Evolutionary conservation across 169 alveolate genomes (phyloP).

Genomic region (Plasmodium fragile): DNA sequence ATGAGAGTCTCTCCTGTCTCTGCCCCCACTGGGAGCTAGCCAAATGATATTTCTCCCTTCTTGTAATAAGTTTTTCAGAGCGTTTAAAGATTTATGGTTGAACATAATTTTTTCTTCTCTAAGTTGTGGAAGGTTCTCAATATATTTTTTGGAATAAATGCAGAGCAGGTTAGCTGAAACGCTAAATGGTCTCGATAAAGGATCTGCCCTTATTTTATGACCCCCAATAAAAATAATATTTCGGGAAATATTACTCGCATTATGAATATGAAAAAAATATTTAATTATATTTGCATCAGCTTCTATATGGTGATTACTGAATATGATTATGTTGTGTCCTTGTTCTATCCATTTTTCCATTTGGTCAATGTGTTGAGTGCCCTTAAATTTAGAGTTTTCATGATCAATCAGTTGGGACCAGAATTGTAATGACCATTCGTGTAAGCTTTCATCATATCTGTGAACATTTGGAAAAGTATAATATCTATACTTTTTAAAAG

Average conservation of each 20-base stretch:
- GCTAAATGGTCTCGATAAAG: conserved; percentile 71
- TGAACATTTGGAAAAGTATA: conserved; percentile 69
- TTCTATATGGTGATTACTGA: conserved; percentile 78
- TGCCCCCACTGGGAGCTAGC: conserved; percentile 76
- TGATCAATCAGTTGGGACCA: conserved; percentile 66
- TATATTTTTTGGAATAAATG: conserved; percentile 72
- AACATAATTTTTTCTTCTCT: conserved; percentile 71
- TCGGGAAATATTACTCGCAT: conserved; percentile 48
- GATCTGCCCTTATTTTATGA: conserved; percentile 75
- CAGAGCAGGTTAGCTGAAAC: conserved; percentile 67
- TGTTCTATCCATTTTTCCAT: conserved; percentile 58
- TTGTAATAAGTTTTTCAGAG: conserved; percentile 48
- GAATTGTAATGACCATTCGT: conserved; percentile 73
- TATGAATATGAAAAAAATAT: conserved; percentile 43
- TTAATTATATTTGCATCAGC: conserved; percentile 77
- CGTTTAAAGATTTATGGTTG: conserved; percentile 64
- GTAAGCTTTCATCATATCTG: conserved; percentile 53
- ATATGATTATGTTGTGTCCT: conserved; percentile 59
- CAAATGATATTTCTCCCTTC: conserved; percentile 71
- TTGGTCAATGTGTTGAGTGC: conserved; percentile 41
- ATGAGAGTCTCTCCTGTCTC: conserved; percentile 63
- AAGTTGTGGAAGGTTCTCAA: conserved; percentile 71
- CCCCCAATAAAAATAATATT: conserved; percentile 75
- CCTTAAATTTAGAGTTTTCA: conserved; percentile 62
- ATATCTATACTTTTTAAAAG: conserved; percentile 62